These are phyloP conservation scores for Colletotrichum costaricense DNA, from an alignment of 2,329 filamentous ascomycete genomes.

Conservation along the genomic window DNA sequence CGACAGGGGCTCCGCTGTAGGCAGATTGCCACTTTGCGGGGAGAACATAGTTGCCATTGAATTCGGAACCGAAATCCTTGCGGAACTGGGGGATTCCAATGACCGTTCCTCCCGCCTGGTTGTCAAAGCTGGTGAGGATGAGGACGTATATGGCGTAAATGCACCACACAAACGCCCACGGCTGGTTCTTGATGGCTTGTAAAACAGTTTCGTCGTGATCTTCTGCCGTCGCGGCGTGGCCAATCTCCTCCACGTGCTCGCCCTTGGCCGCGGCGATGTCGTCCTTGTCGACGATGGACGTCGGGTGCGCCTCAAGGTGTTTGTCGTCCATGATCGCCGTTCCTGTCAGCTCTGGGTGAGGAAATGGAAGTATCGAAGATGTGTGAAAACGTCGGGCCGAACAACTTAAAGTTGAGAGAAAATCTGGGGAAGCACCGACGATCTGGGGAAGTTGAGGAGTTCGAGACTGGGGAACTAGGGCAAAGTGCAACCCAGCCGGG, in stretches of 20 bases:
- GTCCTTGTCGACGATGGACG: slow-evolving; percentile 20
- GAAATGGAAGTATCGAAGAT: neutral
- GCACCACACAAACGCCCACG: slow-evolving; percentile 47
- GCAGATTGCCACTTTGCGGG: slow-evolving; percentile 56
- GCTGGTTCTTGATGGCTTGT: slow-evolving; percentile 41
- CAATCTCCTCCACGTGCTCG: slow-evolving; percentile 27
- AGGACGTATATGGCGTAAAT: slow-evolving; percentile 53
- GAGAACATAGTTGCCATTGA: slow-evolving; percentile 51
- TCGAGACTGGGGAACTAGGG: slow-evolving; percentile 26
- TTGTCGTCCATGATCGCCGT: neutral
- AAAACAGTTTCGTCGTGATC: slow-evolving; percentile 30
- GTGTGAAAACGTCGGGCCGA: neutral
- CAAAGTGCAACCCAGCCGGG: neutral
- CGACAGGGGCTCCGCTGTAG: slow-evolving; percentile 54
- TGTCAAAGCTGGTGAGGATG: slow-evolving; percentile 54
- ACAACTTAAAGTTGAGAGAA: neutral
- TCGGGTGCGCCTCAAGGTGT: slow-evolving; percentile 19
- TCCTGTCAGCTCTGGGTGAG: neutral
- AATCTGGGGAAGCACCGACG: slow-evolving; percentile 9
- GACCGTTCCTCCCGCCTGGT: slow-evolving; percentile 52
- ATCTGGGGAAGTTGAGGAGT: slow-evolving; percentile 21
- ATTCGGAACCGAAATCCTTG: slow-evolving; percentile 54
- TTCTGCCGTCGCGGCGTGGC: slow-evolving; percentile 15
- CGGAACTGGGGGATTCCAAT: slow-evolving; percentile 56
- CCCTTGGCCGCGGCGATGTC: slow-evolving; percentile 28